Evolutionary conservation across 805 yeast species (phyloP), one percentile per base, ranked within the genome.

Genomic region (Teunomyces barrocoloradensis): DNA sequence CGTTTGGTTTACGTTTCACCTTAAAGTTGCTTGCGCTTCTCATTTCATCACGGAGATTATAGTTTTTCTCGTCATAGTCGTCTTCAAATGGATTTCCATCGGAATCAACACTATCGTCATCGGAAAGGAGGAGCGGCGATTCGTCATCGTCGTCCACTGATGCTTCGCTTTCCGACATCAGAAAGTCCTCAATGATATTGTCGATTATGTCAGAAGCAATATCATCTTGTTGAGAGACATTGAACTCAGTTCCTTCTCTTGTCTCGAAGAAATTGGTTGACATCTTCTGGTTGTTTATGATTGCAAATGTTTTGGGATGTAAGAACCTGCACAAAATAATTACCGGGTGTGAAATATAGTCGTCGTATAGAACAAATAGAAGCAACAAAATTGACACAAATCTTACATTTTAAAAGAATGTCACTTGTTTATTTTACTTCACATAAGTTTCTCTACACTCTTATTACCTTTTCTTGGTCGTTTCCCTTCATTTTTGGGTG

Each of bases 1-100:
- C 59, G 54, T 66, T 66, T 51, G 63, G 47, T 45, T 58, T 56
- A 27, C 53, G 56, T 56, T 75, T 81, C 1, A 73, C 70, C 54
- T 74, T 78, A 64, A 85, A 82, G 53, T 84, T 84, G 40, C 81
- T 78, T 0, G 89, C 92, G 46, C 77, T 84, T 58, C 88, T 71
- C 45, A 87, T 71, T 0, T 85, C 85, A 59, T 85, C 82, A 67
- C 78, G 71, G 52, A 85, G 80, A 50, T 69, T 68, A 53, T 69
- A 69, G 40, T 75, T 74, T 11, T 37, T 23, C 34, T 76, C 80
- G 50, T 63, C 65, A 40, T 55, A 58, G 43, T 68, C 74, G 47
- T 69, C 74, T 56, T 77, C 63, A 17, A 53, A 42, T 3, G 50
- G 53, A 2, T 42, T 41, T 45, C 66, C 63, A 53, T 70, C 49